Evolutionary conservation across 1,284 basidiomycete genomes (phyloP).

Genomic region (Tetrapyrgos nigripes): DNA sequence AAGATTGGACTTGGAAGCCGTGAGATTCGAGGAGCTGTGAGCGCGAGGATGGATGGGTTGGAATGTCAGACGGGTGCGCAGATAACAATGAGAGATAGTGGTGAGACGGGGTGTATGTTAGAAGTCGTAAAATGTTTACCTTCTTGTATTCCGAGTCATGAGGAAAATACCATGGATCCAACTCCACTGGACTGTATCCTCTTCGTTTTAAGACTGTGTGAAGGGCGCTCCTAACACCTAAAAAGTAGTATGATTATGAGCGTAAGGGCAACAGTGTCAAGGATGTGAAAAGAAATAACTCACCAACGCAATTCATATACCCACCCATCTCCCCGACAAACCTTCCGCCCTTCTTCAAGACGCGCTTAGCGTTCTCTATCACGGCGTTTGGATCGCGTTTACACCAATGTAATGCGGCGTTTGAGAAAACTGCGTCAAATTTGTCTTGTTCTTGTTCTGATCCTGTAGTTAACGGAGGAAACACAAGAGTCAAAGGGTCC

Average conservation of each 20-base stretch:
- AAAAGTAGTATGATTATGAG: no score
- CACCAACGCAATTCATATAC: slow-evolving; percentile 72
- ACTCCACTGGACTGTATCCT: slow-evolving; percentile 60
- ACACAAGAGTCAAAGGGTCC: slow-evolving; percentile 41
- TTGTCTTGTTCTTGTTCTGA: slow-evolving; percentile 23
- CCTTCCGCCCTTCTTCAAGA: slow-evolving; percentile 76
- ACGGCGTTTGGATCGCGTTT: slow-evolving; percentile 74
- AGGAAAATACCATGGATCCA: slow-evolving; percentile 89
- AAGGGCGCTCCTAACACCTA: slow-evolving; percentile 69
- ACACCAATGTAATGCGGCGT: slow-evolving; percentile 87
- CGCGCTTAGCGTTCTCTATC: slow-evolving; percentile 58
- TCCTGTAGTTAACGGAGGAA: no score
- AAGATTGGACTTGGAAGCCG: slow-evolving; percentile 60
- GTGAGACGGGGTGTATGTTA: no score
- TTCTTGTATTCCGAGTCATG: slow-evolving; percentile 67
- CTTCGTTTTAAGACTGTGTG: slow-evolving; percentile 59
- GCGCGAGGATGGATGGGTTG: slow-evolving; percentile 1
- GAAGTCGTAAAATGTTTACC: slow-evolving; percentile 41
- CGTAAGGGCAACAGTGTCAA: neutral
- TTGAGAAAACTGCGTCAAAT: slow-evolving; percentile 78
- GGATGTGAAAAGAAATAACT: slow-evolving; percentile 12
- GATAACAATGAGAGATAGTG: no score
- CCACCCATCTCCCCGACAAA: slow-evolving; percentile 84
- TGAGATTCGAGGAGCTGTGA: slow-evolving; percentile 60
- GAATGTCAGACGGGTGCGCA: no score